Percentiles rank a stretch among this genome's conserved stretches.
Evolutionary conservation across 495 filamentous ascomycete species (phyloP).

Genomic region (Cercophora scortea): DNA sequence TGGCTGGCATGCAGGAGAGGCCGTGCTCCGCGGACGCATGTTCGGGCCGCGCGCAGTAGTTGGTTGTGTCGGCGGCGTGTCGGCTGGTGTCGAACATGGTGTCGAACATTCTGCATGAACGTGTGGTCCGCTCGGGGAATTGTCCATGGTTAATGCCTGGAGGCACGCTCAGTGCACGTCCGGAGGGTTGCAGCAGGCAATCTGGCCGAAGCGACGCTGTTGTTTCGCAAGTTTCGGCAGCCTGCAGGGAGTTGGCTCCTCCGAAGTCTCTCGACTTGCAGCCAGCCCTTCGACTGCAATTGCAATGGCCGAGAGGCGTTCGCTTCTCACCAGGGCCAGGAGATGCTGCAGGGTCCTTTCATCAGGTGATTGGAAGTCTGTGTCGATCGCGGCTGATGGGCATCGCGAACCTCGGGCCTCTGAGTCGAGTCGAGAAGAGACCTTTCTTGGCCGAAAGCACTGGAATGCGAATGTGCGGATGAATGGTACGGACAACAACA

Average conservation of each 20-base stretch:
- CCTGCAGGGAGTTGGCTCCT: neutral
- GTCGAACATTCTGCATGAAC: neutral
- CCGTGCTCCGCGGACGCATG: no score
- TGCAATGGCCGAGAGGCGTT: neutral
- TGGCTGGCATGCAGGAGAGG: no score
- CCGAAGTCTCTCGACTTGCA: neutral
- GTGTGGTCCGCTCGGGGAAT: neutral
- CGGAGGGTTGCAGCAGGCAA: neutral
- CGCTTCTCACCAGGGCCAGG: neutral
- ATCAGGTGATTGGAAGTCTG: neutral
- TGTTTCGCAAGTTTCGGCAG: neutral
- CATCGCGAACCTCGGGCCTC: neutral
- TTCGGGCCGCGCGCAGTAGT: no score
- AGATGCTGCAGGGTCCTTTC: neutral
- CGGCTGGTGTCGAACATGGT: no score
- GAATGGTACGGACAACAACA: neutral
- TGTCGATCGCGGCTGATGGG: neutral
- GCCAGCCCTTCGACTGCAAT: no score
- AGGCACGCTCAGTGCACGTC: neutral
- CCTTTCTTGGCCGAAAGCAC: neutral
- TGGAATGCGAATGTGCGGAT: neutral
- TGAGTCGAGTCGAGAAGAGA: neutral
- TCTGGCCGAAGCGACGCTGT: neutral
- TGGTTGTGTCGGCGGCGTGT: no score
- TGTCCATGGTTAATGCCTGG: neutral